Evolutionary conservation across 768 basidiomycete species (phyloP).

Genomic region (Trametes cubensis): DNA sequence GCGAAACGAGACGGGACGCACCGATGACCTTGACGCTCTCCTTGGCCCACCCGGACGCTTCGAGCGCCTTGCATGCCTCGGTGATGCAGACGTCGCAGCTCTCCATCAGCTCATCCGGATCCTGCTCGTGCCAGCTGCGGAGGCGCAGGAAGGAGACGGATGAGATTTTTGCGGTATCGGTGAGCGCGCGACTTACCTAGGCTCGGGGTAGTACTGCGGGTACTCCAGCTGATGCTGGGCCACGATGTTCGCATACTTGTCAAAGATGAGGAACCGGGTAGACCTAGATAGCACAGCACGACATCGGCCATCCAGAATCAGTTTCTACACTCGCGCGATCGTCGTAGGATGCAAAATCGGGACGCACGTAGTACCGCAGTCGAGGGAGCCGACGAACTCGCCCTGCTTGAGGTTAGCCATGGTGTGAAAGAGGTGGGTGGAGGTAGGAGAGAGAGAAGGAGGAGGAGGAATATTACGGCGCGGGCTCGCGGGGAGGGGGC

Average conservation of each 20-base stretch:
- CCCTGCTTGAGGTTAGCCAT: constrained; percentile 56
- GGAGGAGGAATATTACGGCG: not conserved
- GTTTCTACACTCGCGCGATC: not conserved
- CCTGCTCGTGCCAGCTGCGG: constrained; percentile 92
- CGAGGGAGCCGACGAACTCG: constrained; percentile 89
- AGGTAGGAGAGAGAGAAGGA: constrained; percentile 1
- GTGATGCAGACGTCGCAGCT: constrained; percentile 77
- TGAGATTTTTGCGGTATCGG: too few species aligned
- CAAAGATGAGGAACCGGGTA: constrained; percentile 89
- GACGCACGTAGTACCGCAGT: constrained; percentile 92
- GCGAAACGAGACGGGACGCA: constrained; percentile 39
- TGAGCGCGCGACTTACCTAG: constrained; percentile 54
- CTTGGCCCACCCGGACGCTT: constrained; percentile 73
- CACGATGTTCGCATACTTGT: constrained; percentile 83
- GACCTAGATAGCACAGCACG: constrained; percentile 52
- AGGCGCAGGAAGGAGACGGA: not conserved
- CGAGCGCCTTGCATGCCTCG: constrained; percentile 68
- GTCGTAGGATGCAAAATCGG: not conserved
- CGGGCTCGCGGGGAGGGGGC: not conserved
- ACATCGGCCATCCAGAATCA: constrained; percentile 5
- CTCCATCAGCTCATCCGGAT: constrained; percentile 78
- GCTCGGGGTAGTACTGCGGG: constrained; percentile 88
- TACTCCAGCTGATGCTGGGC: constrained; percentile 92
- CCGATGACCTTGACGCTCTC: constrained; percentile 91
- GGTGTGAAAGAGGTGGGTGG: not conserved